These are phyloP conservation scores for Aethionema arabicum DNA, from an alignment of 345 rosid genomes.

Conservation along the genomic window DNA sequence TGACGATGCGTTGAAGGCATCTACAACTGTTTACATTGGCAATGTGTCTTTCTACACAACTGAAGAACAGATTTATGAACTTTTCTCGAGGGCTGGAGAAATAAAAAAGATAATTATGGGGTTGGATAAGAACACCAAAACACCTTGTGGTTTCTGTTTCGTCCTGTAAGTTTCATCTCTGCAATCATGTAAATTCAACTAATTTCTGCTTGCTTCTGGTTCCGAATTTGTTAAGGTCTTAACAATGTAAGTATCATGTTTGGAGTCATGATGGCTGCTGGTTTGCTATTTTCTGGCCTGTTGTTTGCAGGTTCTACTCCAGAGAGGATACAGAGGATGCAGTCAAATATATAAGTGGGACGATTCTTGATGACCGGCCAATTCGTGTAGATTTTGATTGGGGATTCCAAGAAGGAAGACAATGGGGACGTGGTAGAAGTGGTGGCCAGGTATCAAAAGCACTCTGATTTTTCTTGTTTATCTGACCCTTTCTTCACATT, in stretches of 20 bases:
- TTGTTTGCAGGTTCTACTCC: conserved; percentile 66
- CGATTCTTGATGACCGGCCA: conserved; percentile 96
- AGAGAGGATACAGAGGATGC: conserved; percentile 99
- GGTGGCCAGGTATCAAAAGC: conserved; percentile 75
- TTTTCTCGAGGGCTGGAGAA: conserved; percentile 91
- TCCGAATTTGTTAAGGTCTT: not conserved
- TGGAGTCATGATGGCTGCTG: conserved; percentile 4
- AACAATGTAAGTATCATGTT: not conserved
- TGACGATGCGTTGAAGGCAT: conserved; percentile 63
- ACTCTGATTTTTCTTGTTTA: not conserved
- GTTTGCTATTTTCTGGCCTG: not conserved
- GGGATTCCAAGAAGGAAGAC: conserved; percentile 98
- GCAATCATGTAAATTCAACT: not conserved
- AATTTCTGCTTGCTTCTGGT: too few relatives aligned
- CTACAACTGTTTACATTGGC: conserved; percentile 83
- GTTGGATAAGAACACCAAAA: conserved; percentile 87
- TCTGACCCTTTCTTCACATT: not conserved
- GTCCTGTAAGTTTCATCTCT: conserved; percentile 53
- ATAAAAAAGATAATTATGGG: conserved; percentile 98
- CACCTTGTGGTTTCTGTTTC: conserved; percentile 98
- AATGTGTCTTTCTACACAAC: conserved; percentile 97
- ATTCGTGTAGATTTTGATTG: conserved; percentile 98
- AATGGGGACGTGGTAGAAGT: conserved; percentile 99
- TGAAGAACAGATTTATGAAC: conserved; percentile 97
- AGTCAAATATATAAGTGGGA: conserved; percentile 88